Conservation (phyloP, 2,329 filamentous ascomycete genomes). For the Stachybotrys chlorohalonatus region DNA sequence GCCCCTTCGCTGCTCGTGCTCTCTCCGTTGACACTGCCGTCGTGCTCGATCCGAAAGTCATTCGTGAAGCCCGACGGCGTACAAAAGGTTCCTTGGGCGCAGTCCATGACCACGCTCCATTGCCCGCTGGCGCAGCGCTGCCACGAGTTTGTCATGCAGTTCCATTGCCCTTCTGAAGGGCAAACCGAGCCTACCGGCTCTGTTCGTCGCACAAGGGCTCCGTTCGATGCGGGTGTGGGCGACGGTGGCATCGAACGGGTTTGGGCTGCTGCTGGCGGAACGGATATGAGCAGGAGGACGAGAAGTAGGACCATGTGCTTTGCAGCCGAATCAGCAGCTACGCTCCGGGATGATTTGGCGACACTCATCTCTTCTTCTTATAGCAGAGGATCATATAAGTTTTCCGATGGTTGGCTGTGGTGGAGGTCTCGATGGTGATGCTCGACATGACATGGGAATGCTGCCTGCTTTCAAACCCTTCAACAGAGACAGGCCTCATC, state of each 20-base stretch:
- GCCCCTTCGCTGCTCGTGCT: background rate
- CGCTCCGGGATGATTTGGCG: too few species aligned
- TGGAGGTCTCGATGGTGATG: too few species aligned
- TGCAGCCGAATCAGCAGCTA: background rate
- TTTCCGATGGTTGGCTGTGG: too few species aligned
- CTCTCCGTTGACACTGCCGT: slow-evolving; percentile 5
- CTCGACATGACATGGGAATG: too few species aligned
- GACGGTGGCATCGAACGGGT: background rate
- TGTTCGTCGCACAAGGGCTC: slow-evolving; percentile 9
- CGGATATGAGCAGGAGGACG: slow-evolving; percentile 6
- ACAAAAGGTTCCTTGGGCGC: slow-evolving; percentile 36
- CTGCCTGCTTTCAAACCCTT: too few species aligned
- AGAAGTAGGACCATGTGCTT: slow-evolving; percentile 1
- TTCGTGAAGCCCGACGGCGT: slow-evolving; percentile 30
- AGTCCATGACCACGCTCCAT: slow-evolving; percentile 36
- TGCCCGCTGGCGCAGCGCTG: slow-evolving; percentile 39
- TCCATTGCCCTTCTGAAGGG: slow-evolving; percentile 41
- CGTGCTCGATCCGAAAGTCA: slow-evolving; percentile 27
- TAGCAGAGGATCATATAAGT: too few species aligned
- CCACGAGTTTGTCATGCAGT: slow-evolving; percentile 39
- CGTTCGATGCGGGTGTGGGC: background rate
- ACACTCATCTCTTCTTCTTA: too few species aligned
- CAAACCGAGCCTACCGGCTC: slow-evolving; percentile 29
- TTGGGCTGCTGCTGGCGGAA: slow-evolving; percentile 1
- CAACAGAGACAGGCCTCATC: too few species aligned